Evolutionary conservation across 1,139 yeast genomes (phyloP).

Genomic region (Hemisphaericaspora subhashii): DNA sequence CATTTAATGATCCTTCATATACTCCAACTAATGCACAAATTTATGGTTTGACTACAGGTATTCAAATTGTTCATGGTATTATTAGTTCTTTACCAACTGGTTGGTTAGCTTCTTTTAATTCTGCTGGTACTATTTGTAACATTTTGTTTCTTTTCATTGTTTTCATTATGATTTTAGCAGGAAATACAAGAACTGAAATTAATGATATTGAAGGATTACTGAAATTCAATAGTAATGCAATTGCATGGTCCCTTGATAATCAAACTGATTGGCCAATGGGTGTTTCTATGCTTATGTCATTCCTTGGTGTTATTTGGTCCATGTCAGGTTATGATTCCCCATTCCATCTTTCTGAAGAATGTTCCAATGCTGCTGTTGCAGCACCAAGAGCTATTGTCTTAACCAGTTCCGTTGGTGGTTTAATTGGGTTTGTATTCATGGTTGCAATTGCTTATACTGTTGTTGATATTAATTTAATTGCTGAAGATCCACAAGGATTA

Average conservation of each 20-base stretch:
- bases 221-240: constrained; percentile 50
- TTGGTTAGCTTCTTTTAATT: constrained; percentile 57
- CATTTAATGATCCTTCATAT: constrained; percentile 35
- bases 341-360: constrained; percentile 71
- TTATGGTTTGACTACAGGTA: constrained; percentile 51
- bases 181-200: constrained; percentile 42
- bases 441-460: constrained; percentile 66
- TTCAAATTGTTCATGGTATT: constrained; percentile 51
- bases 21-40: constrained; percentile 50
- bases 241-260: constrained; percentile 61
- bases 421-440: constrained; percentile 63
- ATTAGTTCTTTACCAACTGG: constrained; percentile 54
- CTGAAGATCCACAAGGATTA: constrained; percentile 48
- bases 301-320: constrained; percentile 71
- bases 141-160: constrained; percentile 54
- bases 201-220: constrained; percentile 25
- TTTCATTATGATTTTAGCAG: constrained; percentile 57
- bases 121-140: constrained; percentile 52
- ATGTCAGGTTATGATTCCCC: constrained; percentile 79
- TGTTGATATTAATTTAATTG: constrained; percentile 52
- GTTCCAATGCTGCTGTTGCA: constrained; percentile 62
- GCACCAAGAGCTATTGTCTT: constrained; percentile 68
- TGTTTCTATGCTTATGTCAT: constrained; percentile 57
- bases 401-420: constrained; percentile 63
- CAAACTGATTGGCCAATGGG: constrained; percentile 71